Evolutionary conservation across 2,329 filamentous ascomycete species (phyloP).

Genomic region (Aspergillus piperis): DNA sequence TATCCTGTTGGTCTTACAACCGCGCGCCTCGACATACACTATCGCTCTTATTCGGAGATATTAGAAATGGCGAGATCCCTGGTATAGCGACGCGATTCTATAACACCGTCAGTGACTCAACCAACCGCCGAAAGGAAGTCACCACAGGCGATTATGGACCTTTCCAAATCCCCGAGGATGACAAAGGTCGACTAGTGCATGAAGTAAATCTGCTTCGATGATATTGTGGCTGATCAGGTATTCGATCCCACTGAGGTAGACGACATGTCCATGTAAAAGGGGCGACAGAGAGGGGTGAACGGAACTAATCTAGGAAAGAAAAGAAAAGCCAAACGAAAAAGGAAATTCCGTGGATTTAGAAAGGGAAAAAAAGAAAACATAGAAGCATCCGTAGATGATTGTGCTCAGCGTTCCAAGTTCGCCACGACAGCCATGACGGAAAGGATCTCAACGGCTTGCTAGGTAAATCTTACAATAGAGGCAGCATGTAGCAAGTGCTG

Average conservation of each 20-base stretch:
- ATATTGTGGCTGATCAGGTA: slow-evolving; percentile 8
- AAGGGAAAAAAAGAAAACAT: slow-evolving; percentile 14
- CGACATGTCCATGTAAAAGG: background rate
- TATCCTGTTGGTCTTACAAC: slow-evolving; percentile 14
- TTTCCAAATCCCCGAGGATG: background rate
- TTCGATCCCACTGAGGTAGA: background rate
- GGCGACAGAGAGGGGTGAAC: slow-evolving; percentile 7
- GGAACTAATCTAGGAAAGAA: background rate
- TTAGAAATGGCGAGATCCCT: background rate
- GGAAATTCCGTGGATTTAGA: background rate
- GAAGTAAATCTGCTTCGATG: background rate
- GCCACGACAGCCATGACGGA: background rate
- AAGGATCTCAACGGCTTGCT: background rate
- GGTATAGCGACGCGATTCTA: slow-evolving; percentile 9
- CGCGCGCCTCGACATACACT: slow-evolving; percentile 14
- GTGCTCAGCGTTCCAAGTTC: slow-evolving; percentile 14
- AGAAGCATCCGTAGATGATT: slow-evolving; percentile 8
- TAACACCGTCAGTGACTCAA: slow-evolving; percentile 1
- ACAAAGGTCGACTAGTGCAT: background rate
- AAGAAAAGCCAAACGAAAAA: slow-evolving; percentile 14
- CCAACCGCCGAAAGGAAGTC: background rate
- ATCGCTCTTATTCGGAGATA: slow-evolving; percentile 7
- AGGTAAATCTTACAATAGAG: background rate
- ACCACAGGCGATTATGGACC: slow-evolving; percentile 7
- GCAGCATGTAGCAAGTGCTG: background rate